phyloP scores from a whole-genome alignment of 2,329 filamentous ascomycete species.

The Eutypa lata region DNA sequence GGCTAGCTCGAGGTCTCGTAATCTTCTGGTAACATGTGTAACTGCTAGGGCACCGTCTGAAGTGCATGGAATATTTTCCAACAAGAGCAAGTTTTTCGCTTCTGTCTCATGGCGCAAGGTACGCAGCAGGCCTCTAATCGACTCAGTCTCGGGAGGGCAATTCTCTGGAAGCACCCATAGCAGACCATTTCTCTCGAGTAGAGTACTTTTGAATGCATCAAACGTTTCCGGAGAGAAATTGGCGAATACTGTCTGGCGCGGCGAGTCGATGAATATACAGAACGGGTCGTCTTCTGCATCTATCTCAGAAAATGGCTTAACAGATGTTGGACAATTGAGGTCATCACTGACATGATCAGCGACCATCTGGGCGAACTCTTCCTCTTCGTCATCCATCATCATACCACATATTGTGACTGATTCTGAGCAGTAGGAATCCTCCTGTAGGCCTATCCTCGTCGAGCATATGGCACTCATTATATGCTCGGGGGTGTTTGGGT shows the following conservation, averaged over 20 bases:
- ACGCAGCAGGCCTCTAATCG: constrained; percentile 12
- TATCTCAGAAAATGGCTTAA: constrained; percentile 5
- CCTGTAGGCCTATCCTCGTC: constrained; percentile 8
- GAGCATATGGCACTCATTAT: constrained; percentile 8
- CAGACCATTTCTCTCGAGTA: constrained; percentile 4
- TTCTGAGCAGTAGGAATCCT: neutral
- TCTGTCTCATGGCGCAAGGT: constrained; percentile 12
- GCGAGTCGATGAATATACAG: constrained; percentile 11
- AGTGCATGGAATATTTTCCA: constrained; percentile 9
- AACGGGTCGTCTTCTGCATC: constrained; percentile 1
- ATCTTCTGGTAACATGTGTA: constrained; percentile 3
- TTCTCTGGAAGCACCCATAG: constrained; percentile 11
- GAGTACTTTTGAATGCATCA: constrained; percentile 4
- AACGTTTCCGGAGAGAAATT: constrained; percentile 4
- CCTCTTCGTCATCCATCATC: constrained; percentile 8
- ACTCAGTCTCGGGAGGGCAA: constrained; percentile 2
- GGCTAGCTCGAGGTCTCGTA: constrained; percentile 13
- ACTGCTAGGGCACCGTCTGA: constrained; percentile 6
- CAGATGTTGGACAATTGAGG: constrained; percentile 1
- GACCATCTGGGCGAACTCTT: constrained; percentile 7
- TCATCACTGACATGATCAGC: constrained; percentile 4
- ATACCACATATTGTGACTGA: constrained; percentile 6
- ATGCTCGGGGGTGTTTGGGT: neutral
- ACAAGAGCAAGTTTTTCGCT: constrained; percentile 8
- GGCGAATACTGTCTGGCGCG: constrained; percentile 1